These are phyloP conservation scores for Yamadazyma songkhlaensis DNA, from an alignment of 1,139 yeast genomes.

Conservation along the genomic window DNA sequence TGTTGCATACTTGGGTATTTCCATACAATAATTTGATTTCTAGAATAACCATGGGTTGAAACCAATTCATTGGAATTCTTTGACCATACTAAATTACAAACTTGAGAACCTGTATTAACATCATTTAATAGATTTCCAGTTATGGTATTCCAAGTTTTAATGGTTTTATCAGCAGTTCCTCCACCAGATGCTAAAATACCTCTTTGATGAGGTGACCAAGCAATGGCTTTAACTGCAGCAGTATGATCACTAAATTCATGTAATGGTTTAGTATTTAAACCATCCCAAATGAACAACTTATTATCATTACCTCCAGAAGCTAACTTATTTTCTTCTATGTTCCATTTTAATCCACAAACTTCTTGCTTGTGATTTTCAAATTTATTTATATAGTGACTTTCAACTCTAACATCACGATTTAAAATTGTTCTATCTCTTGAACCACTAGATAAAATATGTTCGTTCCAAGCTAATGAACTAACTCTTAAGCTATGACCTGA, in stretches of 20 bases:
- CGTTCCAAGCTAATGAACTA: slow-evolving; percentile 91
- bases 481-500: slow-evolving; percentile 87
- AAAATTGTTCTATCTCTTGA: slow-evolving; percentile 80
- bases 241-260: slow-evolving; percentile 77
- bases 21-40: slow-evolving; percentile 93
- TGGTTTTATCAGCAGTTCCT: slow-evolving; percentile 90
- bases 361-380: slow-evolving; percentile 85
- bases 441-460: slow-evolving; percentile 83
- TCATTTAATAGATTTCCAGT: slow-evolving; percentile 74
- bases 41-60: slow-evolving; percentile 91
- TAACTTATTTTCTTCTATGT: slow-evolving; percentile 76
- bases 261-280: slow-evolving; percentile 65
- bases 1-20: slow-evolving; percentile 92
- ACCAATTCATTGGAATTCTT: slow-evolving; percentile 88
- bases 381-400: slow-evolving; percentile 74
- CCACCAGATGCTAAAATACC: slow-evolving; percentile 96
- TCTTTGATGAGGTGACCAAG: slow-evolving; percentile 97
- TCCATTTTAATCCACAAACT: slow-evolving; percentile 96
- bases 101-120: slow-evolving; percentile 93
- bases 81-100: slow-evolving; percentile 93
- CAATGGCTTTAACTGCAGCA: slow-evolving; percentile 95
- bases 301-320: slow-evolving; percentile 97
- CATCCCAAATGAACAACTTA: slow-evolving; percentile 83
- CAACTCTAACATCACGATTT: slow-evolving; percentile 88
- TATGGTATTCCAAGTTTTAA: slow-evolving; percentile 89